These are phyloP conservation scores for Paspalum vaginatum DNA, from an alignment of 176 grass and related monocot species.

Conservation along the genomic window DNA sequence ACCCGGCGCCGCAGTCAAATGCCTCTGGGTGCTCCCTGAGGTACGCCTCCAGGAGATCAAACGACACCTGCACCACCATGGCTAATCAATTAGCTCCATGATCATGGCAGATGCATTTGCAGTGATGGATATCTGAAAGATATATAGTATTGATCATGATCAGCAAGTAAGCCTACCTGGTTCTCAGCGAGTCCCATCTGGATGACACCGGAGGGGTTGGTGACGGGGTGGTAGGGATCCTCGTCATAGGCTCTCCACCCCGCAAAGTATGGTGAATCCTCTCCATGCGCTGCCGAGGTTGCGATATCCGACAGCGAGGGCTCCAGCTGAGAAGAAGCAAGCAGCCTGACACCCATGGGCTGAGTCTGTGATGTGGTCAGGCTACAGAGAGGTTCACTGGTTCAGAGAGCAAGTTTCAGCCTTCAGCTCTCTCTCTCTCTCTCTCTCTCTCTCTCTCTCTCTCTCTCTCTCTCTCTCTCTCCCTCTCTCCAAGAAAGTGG, in stretches of 20 bases:
- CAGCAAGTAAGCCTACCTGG: slow-evolving; percentile 45
- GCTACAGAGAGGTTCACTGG: not conserved
- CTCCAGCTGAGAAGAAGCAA: slow-evolving; percentile 22
- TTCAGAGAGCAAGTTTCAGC: not conserved
- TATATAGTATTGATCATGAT: not conserved
- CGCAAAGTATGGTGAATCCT: slow-evolving; percentile 73
- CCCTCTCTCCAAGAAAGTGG: not conserved
- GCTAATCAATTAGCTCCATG: not conserved
- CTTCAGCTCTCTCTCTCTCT: not conserved
- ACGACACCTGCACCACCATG: slow-evolving; percentile 56
- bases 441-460: not conserved
- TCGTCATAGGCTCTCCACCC: slow-evolving; percentile 74
- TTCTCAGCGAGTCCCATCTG: slow-evolving; percentile 84
- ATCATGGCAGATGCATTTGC: not conserved
- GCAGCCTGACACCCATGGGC: slow-evolving; percentile 33
- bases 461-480: not conserved
- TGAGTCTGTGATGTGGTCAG: no score
- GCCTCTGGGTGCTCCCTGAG: slow-evolving; percentile 51
- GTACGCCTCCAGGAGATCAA: slow-evolving; percentile 63
- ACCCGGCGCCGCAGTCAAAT: slow-evolving; percentile 35
- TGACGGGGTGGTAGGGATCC: slow-evolving; percentile 54
- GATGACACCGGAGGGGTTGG: slow-evolving; percentile 61
- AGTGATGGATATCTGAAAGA: not conserved
- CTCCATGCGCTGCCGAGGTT: slow-evolving; percentile 54
- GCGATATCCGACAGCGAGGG: slow-evolving; percentile 49